Evolutionary conservation across 768 basidiomycete genomes (phyloP), one percentile per base, ranked within the genome.

Genomic region (Mycena maculata): DNA sequence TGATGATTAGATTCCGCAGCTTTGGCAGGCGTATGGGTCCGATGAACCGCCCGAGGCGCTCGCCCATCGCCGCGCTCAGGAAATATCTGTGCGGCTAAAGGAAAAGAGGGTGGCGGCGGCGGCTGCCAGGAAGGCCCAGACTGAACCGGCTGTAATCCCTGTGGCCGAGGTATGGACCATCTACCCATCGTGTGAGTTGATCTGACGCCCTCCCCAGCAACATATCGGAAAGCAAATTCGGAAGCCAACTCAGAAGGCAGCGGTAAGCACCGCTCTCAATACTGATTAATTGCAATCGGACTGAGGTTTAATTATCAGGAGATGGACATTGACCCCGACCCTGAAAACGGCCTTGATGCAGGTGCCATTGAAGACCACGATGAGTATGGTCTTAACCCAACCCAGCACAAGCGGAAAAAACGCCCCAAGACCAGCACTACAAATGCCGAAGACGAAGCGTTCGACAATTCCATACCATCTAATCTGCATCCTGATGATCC

Each of bases 1-100:
- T 23, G 44, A n/a, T n/a, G n/a, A n/a, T n/a, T 20, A 45, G 75
- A 75, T 78, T 18, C 76, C 75, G 2, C 74, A 75, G 52, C 49
- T 77, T 3, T 78, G 77, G 76, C 59, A 72, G 23, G 67, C 64
- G 6, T 76, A 60, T 18, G 38, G 25, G 6, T n/a, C 58, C 6
- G 58, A 38, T 2, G 58, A 60, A 20, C 12, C 36, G 16, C 33
- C 53, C 12, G 4, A 22, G 22, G 53, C 7, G 22, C 53, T 55
- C 1, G 22, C 15, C 22, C 18, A 18, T 22, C 45, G 58, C 22
- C 23, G 58, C 30, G 47, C 33, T 3, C 15, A 6, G 16, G 47
- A 38, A 13, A 60, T 60, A 13, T 16, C 13, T 9, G 16, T 47
- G 2, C 20, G 22, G 10, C 12, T 23, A 15, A 31, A 48, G 4